Percentiles rank a stretch among this genome's conserved stretches.
Evolutionary conservation across 306 rosid species (phyloP).

Genomic region (Glycyrrhiza uralensis): DNA sequence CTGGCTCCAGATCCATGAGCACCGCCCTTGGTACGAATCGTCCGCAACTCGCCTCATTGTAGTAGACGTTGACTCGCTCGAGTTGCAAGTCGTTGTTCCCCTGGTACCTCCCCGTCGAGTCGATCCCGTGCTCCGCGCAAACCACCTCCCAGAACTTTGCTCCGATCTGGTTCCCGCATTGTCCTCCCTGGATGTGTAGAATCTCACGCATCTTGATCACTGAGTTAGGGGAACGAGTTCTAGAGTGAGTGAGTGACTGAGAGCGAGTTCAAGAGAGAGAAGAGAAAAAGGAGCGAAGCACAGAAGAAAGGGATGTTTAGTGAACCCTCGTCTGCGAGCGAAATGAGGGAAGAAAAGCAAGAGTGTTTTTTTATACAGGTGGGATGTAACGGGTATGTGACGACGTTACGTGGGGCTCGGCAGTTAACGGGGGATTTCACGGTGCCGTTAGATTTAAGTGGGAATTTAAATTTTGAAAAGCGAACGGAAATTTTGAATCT

Average conservation of each 20-base stretch:
- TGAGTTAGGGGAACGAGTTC: slow-evolving; percentile 2
- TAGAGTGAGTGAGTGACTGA: not conserved
- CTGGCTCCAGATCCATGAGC: slow-evolving; percentile 59
- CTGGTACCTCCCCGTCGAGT: slow-evolving; percentile 42
- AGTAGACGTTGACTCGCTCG: slow-evolving; percentile 59
- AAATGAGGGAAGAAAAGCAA: not conserved
- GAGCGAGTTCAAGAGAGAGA: not conserved
- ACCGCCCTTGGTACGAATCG: slow-evolving; percentile 50
- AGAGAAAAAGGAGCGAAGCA: not conserved
- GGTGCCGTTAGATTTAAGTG: slow-evolving; percentile 41
- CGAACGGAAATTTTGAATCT: not conserved
- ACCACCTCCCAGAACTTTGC: slow-evolving; percentile 50
- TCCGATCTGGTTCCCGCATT: slow-evolving; percentile 53
- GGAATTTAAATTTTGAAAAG: slow-evolving; percentile 55
- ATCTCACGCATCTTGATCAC: slow-evolving; percentile 52
- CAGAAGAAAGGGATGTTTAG: not conserved
- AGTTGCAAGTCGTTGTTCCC: slow-evolving; percentile 48
- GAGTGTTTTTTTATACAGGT: slow-evolving; percentile 26
- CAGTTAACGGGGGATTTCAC: slow-evolving; percentile 22
- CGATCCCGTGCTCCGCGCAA: slow-evolving; percentile 62
- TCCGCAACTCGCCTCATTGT: slow-evolving; percentile 60
- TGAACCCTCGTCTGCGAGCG: not conserved
- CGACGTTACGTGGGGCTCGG: slow-evolving; percentile 23
- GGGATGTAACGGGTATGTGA: slow-evolving; percentile 19
- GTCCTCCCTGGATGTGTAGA: slow-evolving; percentile 58